Evolutionary conservation across 371 early-diverging fungal species (phyloP).

Genomic region (Lichtheimia hyalospora): DNA sequence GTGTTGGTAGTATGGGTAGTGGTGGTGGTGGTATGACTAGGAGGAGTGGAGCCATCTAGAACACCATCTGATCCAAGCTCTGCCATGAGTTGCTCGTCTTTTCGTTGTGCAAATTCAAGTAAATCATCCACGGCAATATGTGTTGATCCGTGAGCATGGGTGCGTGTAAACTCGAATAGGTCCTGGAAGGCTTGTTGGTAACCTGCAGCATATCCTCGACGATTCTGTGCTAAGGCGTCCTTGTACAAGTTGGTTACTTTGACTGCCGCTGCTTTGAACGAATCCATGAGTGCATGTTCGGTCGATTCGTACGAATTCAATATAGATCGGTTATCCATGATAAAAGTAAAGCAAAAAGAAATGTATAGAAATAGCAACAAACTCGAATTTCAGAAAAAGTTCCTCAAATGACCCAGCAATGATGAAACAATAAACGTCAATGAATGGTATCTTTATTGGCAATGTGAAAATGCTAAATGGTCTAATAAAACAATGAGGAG

Average conservation of each 20-base stretch:
- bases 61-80: slow-evolving; percentile 26
- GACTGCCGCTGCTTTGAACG: slow-evolving; percentile 70
- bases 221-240: slow-evolving; percentile 65
- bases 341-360: no score
- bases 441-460: no score
- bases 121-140: slow-evolving; percentile 58
- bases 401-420: no score
- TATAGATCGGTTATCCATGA: slow-evolving; percentile 14
- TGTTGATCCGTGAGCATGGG: slow-evolving; percentile 44
- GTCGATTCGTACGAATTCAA: slow-evolving; percentile 47
- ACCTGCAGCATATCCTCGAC: slow-evolving; percentile 64
- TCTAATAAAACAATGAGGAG: background rate
- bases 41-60: background rate
- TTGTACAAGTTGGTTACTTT: slow-evolving; percentile 74
- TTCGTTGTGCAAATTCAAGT: slow-evolving; percentile 48
- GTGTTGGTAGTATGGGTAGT: slow-evolving; percentile 12
- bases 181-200: slow-evolving; percentile 75
- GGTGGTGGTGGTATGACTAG: slow-evolving; percentile 11
- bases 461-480: background rate
- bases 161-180: slow-evolving; percentile 58
- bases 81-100: slow-evolving; percentile 43
- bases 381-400: no score
- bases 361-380: no score
- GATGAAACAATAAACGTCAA: no score
- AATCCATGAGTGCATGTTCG: slow-evolving; percentile 58